phyloP scores from a whole-genome alignment of 805 yeast species.

The Wickerhamomyces sydowiorum region DNA sequence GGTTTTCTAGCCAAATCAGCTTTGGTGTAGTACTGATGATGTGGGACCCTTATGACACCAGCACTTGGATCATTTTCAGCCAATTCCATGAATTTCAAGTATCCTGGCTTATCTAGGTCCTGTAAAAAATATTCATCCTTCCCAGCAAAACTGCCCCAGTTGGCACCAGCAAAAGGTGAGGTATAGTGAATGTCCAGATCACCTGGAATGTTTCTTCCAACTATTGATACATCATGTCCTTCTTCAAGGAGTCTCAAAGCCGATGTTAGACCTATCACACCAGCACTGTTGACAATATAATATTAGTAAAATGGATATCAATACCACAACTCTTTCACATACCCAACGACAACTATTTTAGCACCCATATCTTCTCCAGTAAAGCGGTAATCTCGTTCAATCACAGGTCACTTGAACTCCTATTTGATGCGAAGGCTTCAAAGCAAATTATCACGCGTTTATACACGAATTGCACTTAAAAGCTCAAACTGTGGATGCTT shows the following conservation, averaged over 20 bases:
- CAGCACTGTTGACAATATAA: slow-evolving; percentile 31
- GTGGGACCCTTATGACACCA: slow-evolving; percentile 34
- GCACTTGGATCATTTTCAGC: slow-evolving; percentile 41
- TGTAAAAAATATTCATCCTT: slow-evolving; percentile 32
- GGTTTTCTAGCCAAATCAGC: slow-evolving; percentile 7
- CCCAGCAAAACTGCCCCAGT: slow-evolving; percentile 58
- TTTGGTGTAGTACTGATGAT: slow-evolving; percentile 11
- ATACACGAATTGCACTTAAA: too few species aligned
- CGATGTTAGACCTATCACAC: slow-evolving; percentile 51
- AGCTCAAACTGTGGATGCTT: too few species aligned
- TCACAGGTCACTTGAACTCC: too few species aligned
- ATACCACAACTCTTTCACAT: slow-evolving; percentile 1
- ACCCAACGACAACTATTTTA: slow-evolving; percentile 14
- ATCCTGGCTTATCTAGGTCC: slow-evolving; percentile 42
- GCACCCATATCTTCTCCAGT: slow-evolving; percentile 6
- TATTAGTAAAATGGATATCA: background rate
- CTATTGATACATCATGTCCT: slow-evolving; percentile 36
- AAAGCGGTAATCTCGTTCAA: too few species aligned
- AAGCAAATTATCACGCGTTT: too few species aligned
- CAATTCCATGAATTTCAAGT: slow-evolving; percentile 38
- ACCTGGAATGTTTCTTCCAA: slow-evolving; percentile 49
- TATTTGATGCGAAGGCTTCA: too few species aligned
- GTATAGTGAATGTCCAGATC: slow-evolving; percentile 49
- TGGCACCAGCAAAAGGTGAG: slow-evolving; percentile 70
- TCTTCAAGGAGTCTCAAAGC: slow-evolving; percentile 37